Evolutionary conservation across 2,329 filamentous ascomycete genomes (phyloP).

Genomic region (Geosmithia flava): DNA sequence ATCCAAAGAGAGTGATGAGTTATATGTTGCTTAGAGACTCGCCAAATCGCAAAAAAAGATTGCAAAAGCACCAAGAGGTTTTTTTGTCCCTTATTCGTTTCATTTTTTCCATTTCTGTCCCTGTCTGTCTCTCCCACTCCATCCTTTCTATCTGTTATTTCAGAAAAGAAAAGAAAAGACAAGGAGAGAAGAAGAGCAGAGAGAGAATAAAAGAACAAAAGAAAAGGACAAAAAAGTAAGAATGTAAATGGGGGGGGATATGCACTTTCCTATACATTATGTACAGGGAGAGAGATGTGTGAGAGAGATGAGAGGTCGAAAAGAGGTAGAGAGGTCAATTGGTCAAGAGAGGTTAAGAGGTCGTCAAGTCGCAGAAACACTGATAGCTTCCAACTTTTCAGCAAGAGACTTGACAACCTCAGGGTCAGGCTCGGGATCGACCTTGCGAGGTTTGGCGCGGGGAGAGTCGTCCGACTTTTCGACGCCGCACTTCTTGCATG

Average conservation of each 20-base stretch:
- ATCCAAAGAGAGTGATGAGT: no score
- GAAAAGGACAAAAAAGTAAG: not conserved
- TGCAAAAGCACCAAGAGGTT: no score
- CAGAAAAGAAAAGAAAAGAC: not conserved
- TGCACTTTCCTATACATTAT: no score
- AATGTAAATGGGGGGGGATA: no score
- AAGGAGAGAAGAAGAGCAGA: not conserved
- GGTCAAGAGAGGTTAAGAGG: not conserved
- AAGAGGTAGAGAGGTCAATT: no score
- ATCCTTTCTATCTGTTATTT: not conserved
- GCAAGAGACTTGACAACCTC: slow-evolving; percentile 46
- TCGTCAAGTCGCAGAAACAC: slow-evolving; percentile 10
- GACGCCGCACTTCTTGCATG: slow-evolving; percentile 49
- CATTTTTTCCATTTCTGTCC: no score
- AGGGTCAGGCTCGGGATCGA: slow-evolving; percentile 49
- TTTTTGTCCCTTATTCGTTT: no score
- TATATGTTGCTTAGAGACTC: no score
- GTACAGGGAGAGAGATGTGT: no score
- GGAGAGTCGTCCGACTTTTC: slow-evolving; percentile 47
- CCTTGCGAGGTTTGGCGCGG: slow-evolving; percentile 44
- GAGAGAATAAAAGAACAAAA: not conserved
- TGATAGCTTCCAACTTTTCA: slow-evolving; percentile 35
- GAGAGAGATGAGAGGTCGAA: no score
- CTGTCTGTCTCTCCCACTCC: not conserved
- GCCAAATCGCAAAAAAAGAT: no score